Conservation (phyloP, 1,139 yeast species). For the Debaryomycetaceae sp. region DNA sequence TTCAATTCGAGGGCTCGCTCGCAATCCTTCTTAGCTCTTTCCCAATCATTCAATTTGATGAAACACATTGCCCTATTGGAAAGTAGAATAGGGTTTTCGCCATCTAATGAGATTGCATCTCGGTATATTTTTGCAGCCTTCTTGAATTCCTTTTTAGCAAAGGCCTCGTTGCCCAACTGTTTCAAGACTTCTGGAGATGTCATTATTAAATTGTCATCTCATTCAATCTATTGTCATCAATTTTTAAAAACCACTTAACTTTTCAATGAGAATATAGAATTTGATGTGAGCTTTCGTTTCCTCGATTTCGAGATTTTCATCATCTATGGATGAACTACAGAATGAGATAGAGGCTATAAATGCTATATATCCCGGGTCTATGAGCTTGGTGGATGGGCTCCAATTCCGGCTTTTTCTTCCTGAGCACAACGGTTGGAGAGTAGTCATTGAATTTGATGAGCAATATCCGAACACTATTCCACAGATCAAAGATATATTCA, state of each 20-base stretch:
- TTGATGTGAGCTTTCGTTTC: neutral
- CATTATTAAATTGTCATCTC: slow-evolving; percentile 7
- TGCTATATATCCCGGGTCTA: slow-evolving; percentile 77
- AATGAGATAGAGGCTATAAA: slow-evolving; percentile 83
- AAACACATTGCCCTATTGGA: slow-evolving; percentile 80
- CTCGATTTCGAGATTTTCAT: slow-evolving; percentile 6
- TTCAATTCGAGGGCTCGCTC: slow-evolving; percentile 49
- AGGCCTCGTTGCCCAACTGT: slow-evolving; percentile 64
- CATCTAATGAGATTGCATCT: slow-evolving; percentile 58
- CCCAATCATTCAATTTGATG: slow-evolving; percentile 51
- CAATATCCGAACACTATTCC: slow-evolving; percentile 68
- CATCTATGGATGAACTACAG: slow-evolving; percentile 54
- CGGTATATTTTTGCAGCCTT: slow-evolving; percentile 63
- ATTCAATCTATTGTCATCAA: neutral
- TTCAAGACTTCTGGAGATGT: slow-evolving; percentile 30
- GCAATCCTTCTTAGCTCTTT: slow-evolving; percentile 61
- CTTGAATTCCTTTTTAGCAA: slow-evolving; percentile 47
- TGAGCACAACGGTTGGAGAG: slow-evolving; percentile 50
- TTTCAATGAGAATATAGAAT: slow-evolving; percentile 1
- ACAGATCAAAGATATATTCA: slow-evolving; percentile 47
- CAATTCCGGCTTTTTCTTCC: slow-evolving; percentile 60
- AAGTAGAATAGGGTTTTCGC: slow-evolving; percentile 58
- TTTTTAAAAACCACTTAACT: slow-evolving; percentile 2
- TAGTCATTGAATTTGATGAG: slow-evolving; percentile 68
- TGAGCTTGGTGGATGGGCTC: slow-evolving; percentile 27